phyloP scores from a whole-genome alignment of 768 basidiomycete species.

The Tubosaeta sp. region DNA sequence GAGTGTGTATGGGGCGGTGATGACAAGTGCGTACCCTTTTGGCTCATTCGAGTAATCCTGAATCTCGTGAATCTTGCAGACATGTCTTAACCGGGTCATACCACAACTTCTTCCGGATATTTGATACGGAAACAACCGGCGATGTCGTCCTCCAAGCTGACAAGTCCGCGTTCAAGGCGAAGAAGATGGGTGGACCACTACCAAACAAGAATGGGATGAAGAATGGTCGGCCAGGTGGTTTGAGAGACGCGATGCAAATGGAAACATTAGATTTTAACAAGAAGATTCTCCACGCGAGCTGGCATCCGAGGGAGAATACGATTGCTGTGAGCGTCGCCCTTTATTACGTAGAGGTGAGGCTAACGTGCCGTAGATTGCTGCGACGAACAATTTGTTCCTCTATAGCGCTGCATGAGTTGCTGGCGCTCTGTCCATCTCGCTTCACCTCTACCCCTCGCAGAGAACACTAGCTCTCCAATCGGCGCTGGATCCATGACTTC shows the following conservation, averaged over 20 bases:
- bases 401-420: conserved; percentile 37
- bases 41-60: conserved; percentile 6
- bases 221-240: conserved; percentile 68
- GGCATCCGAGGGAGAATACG: conserved; percentile 98
- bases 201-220: conserved; percentile 66
- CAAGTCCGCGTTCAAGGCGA: conserved; percentile 98
- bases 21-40: conserved; percentile 68
- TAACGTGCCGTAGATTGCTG: conserved; percentile 67
- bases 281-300: conserved; percentile 93
- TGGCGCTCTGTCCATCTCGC: conserved; percentile 1
- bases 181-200: conserved; percentile 90
- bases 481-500: conserved; percentile 11
- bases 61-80: conserved; percentile 39
- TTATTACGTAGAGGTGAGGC: neutral
- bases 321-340: conserved; percentile 70
- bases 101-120: conserved; percentile 99
- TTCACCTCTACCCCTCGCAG: conserved; percentile 3
- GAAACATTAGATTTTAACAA: conserved; percentile 91
- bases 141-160: conserved; percentile 97
- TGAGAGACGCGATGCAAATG: conserved; percentile 84
- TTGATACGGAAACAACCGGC: conserved; percentile 80
- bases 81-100: conserved; percentile 99
- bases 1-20: conserved; percentile 98
- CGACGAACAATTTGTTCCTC: conserved; percentile 51
- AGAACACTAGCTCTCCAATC: conserved; percentile 11